Base-by-base conservation (phyloP, 805 yeast species). In the Saccharomycopsis sp. region DNA sequence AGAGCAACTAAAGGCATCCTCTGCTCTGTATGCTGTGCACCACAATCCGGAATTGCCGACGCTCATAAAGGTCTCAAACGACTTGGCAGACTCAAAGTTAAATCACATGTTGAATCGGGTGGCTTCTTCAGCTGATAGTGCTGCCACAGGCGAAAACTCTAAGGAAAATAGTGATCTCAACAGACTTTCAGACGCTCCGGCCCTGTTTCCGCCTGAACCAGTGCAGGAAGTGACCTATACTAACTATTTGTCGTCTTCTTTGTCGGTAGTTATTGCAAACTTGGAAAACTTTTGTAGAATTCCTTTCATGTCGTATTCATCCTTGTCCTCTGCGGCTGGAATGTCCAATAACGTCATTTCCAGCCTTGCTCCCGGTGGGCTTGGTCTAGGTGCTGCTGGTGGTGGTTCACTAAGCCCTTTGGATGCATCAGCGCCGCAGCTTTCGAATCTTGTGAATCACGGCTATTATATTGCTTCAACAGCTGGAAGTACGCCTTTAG, bases 241-340 rank as follows among this genome's bases (percentile, higher is more conserved):
- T 1, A 60, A 60, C 29, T 47, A 48, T 16, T 44, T 60, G 24
- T 69, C 76, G 4, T 71, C 74, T 2, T 59, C 77, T 4, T 64
- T 68, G 3, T 59, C 69, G 12, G 74, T 72, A 3, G 75, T 73
- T 24, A 71, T 74, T 2, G 70, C 70, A 53, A 74, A 74, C 56
- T 73, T 74, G 57, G 75, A 73, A 54, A 73, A 70, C 57, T 74
- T 67, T 57, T 73, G 75, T 54, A 65, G 65, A 23, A 56, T 67
- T 23, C 66, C 68, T 48, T 59, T 73, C 57, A 67, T 67, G 55
- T 66, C 72, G 9, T 60, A 2, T 56, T 60, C 58, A 47, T 57
- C 62, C 4, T 24, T 48, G 20, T 20, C 51, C 23, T 21, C 47
- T 14, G 15, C 52, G 7, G 41, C 41, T 12, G 37, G 37, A 12